phyloP scores from a whole-genome alignment of 257 asterid species.

The Cinchona pubescens region DNA sequence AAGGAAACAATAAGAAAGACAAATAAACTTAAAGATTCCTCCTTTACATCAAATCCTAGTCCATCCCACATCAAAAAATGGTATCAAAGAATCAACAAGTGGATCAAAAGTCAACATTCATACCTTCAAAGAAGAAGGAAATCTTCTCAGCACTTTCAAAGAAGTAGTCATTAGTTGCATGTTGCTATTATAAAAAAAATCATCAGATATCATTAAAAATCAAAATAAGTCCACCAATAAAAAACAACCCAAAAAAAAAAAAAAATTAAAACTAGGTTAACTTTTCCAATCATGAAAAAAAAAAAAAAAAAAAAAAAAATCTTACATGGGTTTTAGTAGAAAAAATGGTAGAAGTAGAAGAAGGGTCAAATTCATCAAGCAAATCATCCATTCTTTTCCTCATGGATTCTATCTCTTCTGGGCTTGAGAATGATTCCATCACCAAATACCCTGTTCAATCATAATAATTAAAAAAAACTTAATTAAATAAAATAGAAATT shows the following conservation, averaged over 20 bases:
- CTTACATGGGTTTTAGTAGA: conserved; percentile 87
- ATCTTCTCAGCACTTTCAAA: conserved; percentile 88
- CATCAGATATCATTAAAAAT: not conserved
- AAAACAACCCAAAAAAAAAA: too few species aligned
- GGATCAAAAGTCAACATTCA: not conserved
- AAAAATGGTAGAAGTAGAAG: conserved; percentile 62
- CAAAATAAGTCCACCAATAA: not conserved
- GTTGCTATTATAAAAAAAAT: conserved; percentile 41
- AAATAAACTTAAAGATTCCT: conserved; percentile 1
- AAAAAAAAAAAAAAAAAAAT: too few species aligned
- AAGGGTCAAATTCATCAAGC: conserved; percentile 68
- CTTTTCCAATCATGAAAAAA: not conserved
- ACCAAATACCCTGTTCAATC: conserved; percentile 67
- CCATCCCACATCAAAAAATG: not conserved
- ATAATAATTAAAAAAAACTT: too few species aligned
- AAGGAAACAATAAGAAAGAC: not conserved
- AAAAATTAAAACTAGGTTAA: not conserved
- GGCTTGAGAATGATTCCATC: conserved; percentile 65
- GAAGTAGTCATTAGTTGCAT: conserved; percentile 70
- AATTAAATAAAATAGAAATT: too few species aligned
- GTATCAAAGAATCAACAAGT: not conserved
- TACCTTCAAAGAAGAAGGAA: conserved; percentile 96
- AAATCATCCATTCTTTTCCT: conserved; percentile 62
- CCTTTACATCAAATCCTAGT: not conserved
- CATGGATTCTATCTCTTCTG: conserved; percentile 57